Base-by-base conservation (phyloP, 2,329 filamentous ascomycete genomes). In the Hypoxylon sp. region DNA sequence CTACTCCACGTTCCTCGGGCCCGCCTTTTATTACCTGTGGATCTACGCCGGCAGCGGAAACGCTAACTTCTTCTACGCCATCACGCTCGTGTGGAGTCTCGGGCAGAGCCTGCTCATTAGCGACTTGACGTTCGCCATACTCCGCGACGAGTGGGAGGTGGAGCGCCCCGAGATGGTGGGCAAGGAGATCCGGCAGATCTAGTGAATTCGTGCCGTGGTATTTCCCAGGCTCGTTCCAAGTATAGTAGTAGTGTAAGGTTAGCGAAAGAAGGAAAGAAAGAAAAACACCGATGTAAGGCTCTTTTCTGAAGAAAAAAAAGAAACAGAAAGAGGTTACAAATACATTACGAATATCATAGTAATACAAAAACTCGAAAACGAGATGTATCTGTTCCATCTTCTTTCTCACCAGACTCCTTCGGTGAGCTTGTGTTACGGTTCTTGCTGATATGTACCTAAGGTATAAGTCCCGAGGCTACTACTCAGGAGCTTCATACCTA, bases 1-100 rank as follows among this genome's bases (percentile, higher is more conserved):
- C 8, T 99, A 99, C 77, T 90, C 93, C 22, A 91, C 90, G 2
- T 89, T 97, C 65, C 85, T 99, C 0, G 95, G 95, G 0, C 95
- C 95, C 1, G 93, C 94, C 0, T 99, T 99, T 76, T 97, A 98
- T 76, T 90, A 99, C 75, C 82, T 99, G 4, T 99, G 95, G 95
- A 94, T 99, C 60, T 99, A 98, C 74, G 95, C 95, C 2, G 95
- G 95, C 51, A 97, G 93, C 59, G 95, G 95, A 26, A 99, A 99
- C 73, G 95, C 95, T 62, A 99, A 99, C 77, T 99, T 99, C 81
- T 99, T 99, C 80, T 99, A 99, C 75, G 95, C 95, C 68, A 98
- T 99, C 72, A 99, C 95, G 0, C 81, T 99, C n/a, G 95, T 99
- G 0, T 99, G 95, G 95, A 97, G 93, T 74, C 78, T 99, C 22